Conservation (phyloP, 345 rosid species). For the Citrus mangshanensis region DNA sequence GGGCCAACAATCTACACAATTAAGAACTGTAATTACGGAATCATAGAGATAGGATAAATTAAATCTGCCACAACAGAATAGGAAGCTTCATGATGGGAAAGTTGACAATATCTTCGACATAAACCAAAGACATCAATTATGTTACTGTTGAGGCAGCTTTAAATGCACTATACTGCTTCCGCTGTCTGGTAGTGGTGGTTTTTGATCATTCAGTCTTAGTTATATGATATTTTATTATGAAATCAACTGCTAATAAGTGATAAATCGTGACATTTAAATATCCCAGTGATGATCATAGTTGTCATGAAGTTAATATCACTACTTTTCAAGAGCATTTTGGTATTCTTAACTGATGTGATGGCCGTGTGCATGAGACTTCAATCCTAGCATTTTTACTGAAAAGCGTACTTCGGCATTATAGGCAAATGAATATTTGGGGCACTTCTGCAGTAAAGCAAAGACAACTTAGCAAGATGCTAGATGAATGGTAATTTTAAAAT, state of each 20-base stretch:
- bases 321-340: background rate
- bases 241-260: background rate
- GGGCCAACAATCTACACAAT: too few relatives aligned
- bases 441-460: conserved; percentile 79
- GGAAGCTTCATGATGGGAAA: too few relatives aligned
- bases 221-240: background rate
- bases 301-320: background rate
- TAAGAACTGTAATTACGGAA: too few relatives aligned
- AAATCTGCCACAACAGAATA: too few relatives aligned
- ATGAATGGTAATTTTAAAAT: conserved; percentile 69
- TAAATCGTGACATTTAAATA: background rate
- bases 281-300: background rate
- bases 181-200: background rate
- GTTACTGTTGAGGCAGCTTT: background rate
- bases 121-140: background rate
- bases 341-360: background rate
- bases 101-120: too few relatives aligned
- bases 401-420: conserved; percentile 25
- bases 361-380: background rate
- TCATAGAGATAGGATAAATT: too few relatives aligned
- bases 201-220: background rate
- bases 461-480: conserved; percentile 87
- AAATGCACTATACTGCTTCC: background rate
- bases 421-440: conserved; percentile 93
- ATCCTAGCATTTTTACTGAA: background rate